phyloP scores from a whole-genome alignment of 257 asterid species.

The Ballota nigra region DNA sequence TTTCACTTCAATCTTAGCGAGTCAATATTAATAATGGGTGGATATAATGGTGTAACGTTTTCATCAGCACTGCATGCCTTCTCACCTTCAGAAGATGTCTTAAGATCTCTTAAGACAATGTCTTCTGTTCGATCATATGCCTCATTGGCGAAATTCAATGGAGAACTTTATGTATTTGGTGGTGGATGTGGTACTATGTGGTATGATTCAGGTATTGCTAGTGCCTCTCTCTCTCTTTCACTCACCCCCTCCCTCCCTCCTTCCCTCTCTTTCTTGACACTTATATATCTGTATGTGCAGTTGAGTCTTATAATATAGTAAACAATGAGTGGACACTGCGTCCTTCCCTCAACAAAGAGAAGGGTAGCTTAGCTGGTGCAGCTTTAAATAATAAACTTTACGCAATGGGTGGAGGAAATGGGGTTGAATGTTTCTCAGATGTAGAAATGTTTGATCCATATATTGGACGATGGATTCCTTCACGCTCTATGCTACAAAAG shows the following conservation, averaged over 20 bases:
- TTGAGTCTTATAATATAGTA: slow-evolving; percentile 68
- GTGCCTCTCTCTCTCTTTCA: slow-evolving; percentile 5
- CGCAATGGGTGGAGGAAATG: slow-evolving; percentile 87
- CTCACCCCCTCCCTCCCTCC: neutral
- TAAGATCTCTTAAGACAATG: slow-evolving; percentile 68
- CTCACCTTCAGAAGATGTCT: slow-evolving; percentile 58
- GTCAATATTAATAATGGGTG: slow-evolving; percentile 67
- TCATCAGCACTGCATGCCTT: slow-evolving; percentile 59
- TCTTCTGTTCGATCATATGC: slow-evolving; percentile 56
- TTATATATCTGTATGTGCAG: slow-evolving; percentile 40
- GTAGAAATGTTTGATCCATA: slow-evolving; percentile 78
- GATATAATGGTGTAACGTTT: slow-evolving; percentile 75
- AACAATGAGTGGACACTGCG: slow-evolving; percentile 57
- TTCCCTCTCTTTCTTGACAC: neutral
- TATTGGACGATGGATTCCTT: slow-evolving; percentile 71
- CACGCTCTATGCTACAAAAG: slow-evolving; percentile 81
- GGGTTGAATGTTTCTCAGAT: slow-evolving; percentile 55
- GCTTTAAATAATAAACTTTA: slow-evolving; percentile 59
- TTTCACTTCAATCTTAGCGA: slow-evolving; percentile 36
- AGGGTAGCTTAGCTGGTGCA: slow-evolving; percentile 78
- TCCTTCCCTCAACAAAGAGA: slow-evolving; percentile 55
- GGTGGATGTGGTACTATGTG: slow-evolving; percentile 63
- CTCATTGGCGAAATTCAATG: slow-evolving; percentile 52
- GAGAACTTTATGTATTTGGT: slow-evolving; percentile 74
- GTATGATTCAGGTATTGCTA: slow-evolving; percentile 67